Conservation (phyloP, 192 early-diverging fungal species). For the Bifiguratus adelaidae region DNA sequence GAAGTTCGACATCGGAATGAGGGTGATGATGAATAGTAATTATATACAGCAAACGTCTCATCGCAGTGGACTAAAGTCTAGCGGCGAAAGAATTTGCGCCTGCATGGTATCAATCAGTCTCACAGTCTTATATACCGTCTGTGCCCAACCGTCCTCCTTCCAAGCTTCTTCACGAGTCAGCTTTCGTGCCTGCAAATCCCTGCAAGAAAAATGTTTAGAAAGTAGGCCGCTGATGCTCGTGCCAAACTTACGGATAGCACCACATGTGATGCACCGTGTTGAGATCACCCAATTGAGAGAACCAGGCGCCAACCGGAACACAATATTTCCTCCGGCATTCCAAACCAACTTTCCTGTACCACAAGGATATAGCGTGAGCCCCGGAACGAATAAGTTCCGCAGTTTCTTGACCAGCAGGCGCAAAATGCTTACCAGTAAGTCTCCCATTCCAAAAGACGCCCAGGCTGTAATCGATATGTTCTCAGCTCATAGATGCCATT, state of each 20-base stretch:
- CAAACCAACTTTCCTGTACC: slow-evolving; percentile 64
- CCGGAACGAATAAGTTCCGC: too few species aligned
- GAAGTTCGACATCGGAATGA: too few species aligned
- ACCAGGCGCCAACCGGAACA: slow-evolving; percentile 94
- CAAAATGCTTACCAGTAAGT: slow-evolving; percentile 77
- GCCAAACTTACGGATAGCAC: slow-evolving; percentile 72
- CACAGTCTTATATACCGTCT: slow-evolving; percentile 84
- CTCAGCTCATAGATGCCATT: slow-evolving; percentile 90
- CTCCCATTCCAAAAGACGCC: slow-evolving; percentile 88
- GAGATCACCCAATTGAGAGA: slow-evolving; percentile 79
- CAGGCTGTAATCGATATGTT: slow-evolving; percentile 80
- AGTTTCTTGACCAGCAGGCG: too few species aligned
- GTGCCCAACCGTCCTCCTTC: slow-evolving; percentile 89
- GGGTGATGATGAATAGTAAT: too few species aligned
- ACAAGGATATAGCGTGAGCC: too few species aligned
- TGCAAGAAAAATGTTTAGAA: too few species aligned
- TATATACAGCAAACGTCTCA: too few species aligned
- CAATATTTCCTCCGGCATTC: slow-evolving; percentile 82
- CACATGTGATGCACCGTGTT: slow-evolving; percentile 92
- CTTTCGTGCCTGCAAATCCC: slow-evolving; percentile 81
- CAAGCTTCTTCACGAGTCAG: slow-evolving; percentile 84
- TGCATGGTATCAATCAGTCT: slow-evolving; percentile 75
- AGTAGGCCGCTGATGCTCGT: too few species aligned
- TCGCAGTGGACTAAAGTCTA: slow-evolving; percentile 67
- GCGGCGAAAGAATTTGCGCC: slow-evolving; percentile 64